Evolutionary conservation across 805 yeast species (phyloP), one percentile per base, ranked within the genome.

Genomic region (Pichia insulana): DNA sequence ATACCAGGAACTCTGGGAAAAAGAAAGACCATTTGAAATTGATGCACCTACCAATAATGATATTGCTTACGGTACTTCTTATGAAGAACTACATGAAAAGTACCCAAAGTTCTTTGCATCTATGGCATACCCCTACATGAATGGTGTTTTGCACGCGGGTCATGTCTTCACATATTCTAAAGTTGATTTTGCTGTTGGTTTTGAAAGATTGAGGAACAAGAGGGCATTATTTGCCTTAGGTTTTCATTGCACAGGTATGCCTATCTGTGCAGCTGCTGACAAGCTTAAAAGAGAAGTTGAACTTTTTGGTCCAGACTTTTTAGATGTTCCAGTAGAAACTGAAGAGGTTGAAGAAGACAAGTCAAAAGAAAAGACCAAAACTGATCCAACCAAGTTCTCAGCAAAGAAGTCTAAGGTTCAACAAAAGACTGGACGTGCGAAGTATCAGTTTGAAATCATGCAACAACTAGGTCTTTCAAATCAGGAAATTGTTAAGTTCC

Each of bases 221-320:
- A 76, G 83, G 55, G 96, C 96, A 30, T 69, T 89, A 47, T 92
- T 86, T 69, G 97, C 98, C 40, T 73, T 92, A 44, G 98, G 98
- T 39, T 92, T 90, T 82, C 98, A 92, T 67, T 92, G 98, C 75
- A 92, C 98, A 30, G 98, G 98, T 73, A 83, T 92, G 96, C 97
- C 98, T 42, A 92, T 92, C 62, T 73, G 78, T 61, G 90, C 97
- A 25, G 76, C 96, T 57, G 97, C 98, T 39, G 98, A 90, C 67
- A 90, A 92, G 67, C 74, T 92, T 59, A 78, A 77, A 59, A 80
- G 98, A 63, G 98, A 92, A 70, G 71, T 89, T 45, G 97, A 92
- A 67, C 63, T 76, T 62, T 92, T 92, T 60, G 98, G 98, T 41
- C 70, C 65, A 15, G 88, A 86, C 56, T 92, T 84, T 56, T 65